These are phyloP conservation scores for Aspergillus terreus DNA, from an alignment of 2,329 filamentous ascomycete genomes.

Conservation along the genomic window DNA sequence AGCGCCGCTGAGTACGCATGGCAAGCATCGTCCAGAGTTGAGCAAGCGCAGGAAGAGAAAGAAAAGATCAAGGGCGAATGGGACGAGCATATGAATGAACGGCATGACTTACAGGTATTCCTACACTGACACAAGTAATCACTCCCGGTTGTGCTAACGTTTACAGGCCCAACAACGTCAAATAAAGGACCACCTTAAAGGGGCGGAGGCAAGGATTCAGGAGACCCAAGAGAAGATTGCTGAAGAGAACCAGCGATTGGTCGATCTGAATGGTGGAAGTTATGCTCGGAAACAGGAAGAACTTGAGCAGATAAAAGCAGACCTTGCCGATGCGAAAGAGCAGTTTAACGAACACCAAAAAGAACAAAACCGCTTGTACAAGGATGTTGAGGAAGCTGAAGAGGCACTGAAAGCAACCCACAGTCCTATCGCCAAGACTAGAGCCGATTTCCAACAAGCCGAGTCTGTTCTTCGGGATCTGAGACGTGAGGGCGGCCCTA, in stretches of 20 bases:
- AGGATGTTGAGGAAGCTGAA: slow-evolving; percentile 33
- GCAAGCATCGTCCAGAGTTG: slow-evolving; percentile 42
- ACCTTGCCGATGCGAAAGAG: slow-evolving; percentile 43
- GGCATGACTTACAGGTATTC: slow-evolving; percentile 50
- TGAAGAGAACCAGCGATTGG: slow-evolving; percentile 54
- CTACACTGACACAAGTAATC: background rate
- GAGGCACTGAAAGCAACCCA: slow-evolving; percentile 22
- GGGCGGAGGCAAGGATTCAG: slow-evolving; percentile 44
- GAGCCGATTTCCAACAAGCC: slow-evolving; percentile 52
- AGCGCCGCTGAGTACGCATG: slow-evolving; percentile 42
- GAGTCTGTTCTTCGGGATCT: slow-evolving; percentile 53
- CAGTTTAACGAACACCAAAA: slow-evolving; percentile 41
- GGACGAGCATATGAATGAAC: slow-evolving; percentile 51
- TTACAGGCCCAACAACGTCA: slow-evolving; percentile 63
- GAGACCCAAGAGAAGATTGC: slow-evolving; percentile 45
- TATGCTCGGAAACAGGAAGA: slow-evolving; percentile 60
- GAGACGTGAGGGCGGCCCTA: slow-evolving; percentile 55
- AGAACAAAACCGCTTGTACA: slow-evolving; percentile 32
- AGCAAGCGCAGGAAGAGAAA: slow-evolving; percentile 46
- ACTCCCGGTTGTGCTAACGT: slow-evolving; percentile 11
- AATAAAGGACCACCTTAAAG: slow-evolving; percentile 57
- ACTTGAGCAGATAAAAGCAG: slow-evolving; percentile 56
- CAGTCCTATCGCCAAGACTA: slow-evolving; percentile 42
- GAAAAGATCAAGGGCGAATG: slow-evolving; percentile 49
- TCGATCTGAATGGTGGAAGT: slow-evolving; percentile 65